Percentiles rank a stretch among this genome's conserved stretches.
These are phyloP conservation scores for Talaromyces borbonicus DNA, from an alignment of 495 filamentous ascomycete species.

Conservation along the genomic window DNA sequence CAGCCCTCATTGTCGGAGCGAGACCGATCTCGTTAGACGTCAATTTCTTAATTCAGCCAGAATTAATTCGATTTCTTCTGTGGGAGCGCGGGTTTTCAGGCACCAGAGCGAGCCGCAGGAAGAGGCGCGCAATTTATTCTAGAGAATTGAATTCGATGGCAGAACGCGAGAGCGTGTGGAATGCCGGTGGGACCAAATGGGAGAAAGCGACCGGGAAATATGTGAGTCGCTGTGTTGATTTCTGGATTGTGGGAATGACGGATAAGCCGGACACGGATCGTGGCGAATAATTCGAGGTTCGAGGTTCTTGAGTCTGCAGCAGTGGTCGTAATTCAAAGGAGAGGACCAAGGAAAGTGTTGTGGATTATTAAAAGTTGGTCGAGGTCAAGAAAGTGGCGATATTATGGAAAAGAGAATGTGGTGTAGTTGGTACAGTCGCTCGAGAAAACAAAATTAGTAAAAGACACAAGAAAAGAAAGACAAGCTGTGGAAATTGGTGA, in stretches of 20 bases:
- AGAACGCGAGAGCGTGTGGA: conserved; percentile 6
- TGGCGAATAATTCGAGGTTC: no score
- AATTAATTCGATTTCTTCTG: no score
- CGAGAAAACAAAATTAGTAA: neutral
- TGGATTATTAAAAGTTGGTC: neutral
- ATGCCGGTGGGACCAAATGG: neutral
- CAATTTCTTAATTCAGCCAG: no score
- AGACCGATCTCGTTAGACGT: conserved; percentile 33
- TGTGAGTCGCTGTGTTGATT: neutral
- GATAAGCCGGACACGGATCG: neutral
- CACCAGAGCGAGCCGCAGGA: neutral
- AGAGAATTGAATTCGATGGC: neutral
- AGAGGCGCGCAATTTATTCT: neutral
- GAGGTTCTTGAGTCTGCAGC: neutral
- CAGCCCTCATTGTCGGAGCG: conserved; percentile 42
- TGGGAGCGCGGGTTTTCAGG: no score
- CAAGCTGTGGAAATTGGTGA: no score
- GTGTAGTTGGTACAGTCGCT: conserved; percentile 4
- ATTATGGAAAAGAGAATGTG: conserved; percentile 1
- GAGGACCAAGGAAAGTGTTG: neutral
- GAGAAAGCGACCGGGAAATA: neutral
- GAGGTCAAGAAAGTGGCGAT: neutral
- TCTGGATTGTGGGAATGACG: neutral
- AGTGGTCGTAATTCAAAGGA: neutral
- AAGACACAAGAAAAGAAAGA: neutral